Base-by-base conservation (phyloP, 2,329 filamentous ascomycete genomes). In the Didymella lethalis region DNA sequence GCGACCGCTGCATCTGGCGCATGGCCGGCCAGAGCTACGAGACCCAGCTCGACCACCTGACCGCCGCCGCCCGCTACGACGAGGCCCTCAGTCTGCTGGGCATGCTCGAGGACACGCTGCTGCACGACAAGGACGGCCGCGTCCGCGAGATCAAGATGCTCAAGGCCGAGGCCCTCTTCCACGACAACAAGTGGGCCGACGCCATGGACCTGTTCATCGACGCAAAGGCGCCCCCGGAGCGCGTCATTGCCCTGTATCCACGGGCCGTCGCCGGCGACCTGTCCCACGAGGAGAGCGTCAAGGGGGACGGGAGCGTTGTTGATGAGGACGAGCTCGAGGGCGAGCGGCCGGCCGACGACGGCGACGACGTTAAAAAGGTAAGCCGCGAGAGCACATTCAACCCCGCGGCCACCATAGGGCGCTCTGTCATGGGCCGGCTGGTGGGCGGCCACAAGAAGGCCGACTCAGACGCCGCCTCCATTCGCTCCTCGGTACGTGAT, bases 11-110 rank as follows among this genome's bases (percentile, higher is more conserved):
- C 32, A 91, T 99, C 36, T 99, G 95, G 95, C 90, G 95, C 68
- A 98, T 99, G 95, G 91, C 89, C 63, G 91, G 94, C 3, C 88
- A 93, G 36, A 90, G 93, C 65, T 99, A 99, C 72, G 92, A 97
- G 74, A 88, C 88, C 2, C 95, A 99, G 73, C 87, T 98, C 23
- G 86, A 93, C 59, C 88, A 95, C 64, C 83, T 99, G 26, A 87
- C 96, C 1, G 85, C 88, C 20, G 86, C 85, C 59, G 87, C 85
- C 10, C 85, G 87, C 60, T 91, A 93, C 54, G 94, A 99, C 68
- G 96, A 99, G 78, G 94, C 94, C 0, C 90, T 98, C 62, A 97
- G 93, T 71, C 81, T 99, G 8, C 81, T 98, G 7, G 84, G 86
- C 48, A 93, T 97, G 88, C 85, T 99, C 0, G 95, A 99, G 78